These are phyloP conservation scores for Handroanthus guayacan DNA, from an alignment of 257 asterid species.

Conservation along the genomic window DNA sequence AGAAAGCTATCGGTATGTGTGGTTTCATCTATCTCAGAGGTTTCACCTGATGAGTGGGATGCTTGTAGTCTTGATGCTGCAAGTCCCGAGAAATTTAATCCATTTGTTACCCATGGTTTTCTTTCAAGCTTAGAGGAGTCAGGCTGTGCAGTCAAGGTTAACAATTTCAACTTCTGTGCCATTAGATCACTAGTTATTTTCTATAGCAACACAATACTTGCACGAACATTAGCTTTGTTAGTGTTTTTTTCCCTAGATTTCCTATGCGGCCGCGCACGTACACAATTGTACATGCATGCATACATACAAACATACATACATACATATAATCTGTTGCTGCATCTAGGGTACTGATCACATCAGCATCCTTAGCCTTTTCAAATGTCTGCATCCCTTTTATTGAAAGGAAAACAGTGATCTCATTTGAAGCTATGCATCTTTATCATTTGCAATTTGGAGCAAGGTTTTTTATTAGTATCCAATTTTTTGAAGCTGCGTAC, in stretches of 20 bases:
- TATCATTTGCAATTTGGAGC: not conserved
- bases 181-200: constrained; percentile 21
- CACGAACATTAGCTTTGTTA: not conserved
- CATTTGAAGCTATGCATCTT: not conserved
- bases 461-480: not conserved
- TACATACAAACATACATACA: not conserved
- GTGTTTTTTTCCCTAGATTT: not conserved
- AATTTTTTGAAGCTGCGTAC: not conserved
- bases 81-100: constrained; percentile 73
- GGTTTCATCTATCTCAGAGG: constrained; percentile 78
- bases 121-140: constrained; percentile 96
- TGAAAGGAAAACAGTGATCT: too few species aligned
- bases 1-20: constrained; percentile 74
- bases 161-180: constrained; percentile 40
- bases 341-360: too few species aligned
- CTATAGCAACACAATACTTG: not conserved
- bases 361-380: too few species aligned
- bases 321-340: too few species aligned
- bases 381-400: too few species aligned
- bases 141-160: constrained; percentile 81
- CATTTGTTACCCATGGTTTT: constrained; percentile 85
- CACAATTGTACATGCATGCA: not conserved
- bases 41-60: constrained; percentile 86
- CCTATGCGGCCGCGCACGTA: not conserved
- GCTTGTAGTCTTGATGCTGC: constrained; percentile 77